phyloP scores from a whole-genome alignment of 345 rosid species.

The Salix viminalis region DNA sequence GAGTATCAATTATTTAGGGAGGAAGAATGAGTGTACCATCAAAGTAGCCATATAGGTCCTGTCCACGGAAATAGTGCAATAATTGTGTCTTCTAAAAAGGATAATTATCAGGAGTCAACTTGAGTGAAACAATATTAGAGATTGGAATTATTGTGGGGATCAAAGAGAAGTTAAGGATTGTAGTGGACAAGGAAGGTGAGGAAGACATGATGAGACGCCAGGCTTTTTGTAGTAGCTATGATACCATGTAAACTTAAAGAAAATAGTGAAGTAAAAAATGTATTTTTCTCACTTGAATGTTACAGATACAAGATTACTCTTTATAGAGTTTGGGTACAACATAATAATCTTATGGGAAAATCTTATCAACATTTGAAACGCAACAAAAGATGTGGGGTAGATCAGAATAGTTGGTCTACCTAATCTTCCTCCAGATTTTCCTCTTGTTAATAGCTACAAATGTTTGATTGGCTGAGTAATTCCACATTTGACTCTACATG shows the following conservation, averaged over 20 bases:
- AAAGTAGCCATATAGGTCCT: too few relatives aligned
- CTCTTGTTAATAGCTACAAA: not conserved
- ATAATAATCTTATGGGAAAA: too few relatives aligned
- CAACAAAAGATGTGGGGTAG: rapidly evolving
- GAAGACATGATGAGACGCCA: not conserved
- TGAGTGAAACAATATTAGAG: not conserved
- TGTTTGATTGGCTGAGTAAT: not conserved
- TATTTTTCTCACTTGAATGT: too few relatives aligned
- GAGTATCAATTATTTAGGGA: not conserved
- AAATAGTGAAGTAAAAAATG: too few relatives aligned
- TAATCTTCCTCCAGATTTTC: not conserved
- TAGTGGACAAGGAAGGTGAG: not conserved
- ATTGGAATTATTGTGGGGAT: not conserved
- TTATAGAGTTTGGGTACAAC: too few relatives aligned
- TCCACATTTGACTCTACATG: not conserved
- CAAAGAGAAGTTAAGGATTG: not conserved
- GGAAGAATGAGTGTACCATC: too few relatives aligned
- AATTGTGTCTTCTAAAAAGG: too few relatives aligned
- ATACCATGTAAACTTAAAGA: not conserved
- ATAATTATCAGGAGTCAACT: too few relatives aligned
- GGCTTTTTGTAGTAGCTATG: too few relatives aligned
- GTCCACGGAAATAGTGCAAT: too few relatives aligned
- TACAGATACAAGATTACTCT: too few relatives aligned
- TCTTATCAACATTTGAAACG: not conserved
- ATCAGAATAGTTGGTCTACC: too few relatives aligned